These are phyloP conservation scores for Coleophoma crateriformis DNA, from an alignment of 2,329 filamentous ascomycete genomes.

Conservation along the genomic window DNA sequence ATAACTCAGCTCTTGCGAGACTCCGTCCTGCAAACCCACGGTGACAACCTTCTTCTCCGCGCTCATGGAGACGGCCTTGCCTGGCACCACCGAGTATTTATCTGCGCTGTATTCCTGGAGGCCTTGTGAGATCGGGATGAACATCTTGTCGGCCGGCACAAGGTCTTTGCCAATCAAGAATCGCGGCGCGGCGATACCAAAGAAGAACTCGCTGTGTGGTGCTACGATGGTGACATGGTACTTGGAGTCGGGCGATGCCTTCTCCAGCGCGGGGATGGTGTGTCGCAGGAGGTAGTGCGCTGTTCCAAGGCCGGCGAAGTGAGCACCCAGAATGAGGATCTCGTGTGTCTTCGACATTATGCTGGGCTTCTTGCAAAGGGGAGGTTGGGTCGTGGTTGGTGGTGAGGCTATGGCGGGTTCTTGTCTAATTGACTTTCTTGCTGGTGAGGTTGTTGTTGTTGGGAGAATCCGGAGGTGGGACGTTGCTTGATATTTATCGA, in stretches of 20 bases:
- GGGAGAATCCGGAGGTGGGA: no score
- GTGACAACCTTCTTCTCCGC: constrained; percentile 34
- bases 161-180: constrained; percentile 40
- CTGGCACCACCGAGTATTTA: constrained; percentile 45
- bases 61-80: constrained; percentile 40
- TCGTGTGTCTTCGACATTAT: constrained; percentile 5
- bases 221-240: constrained; percentile 50
- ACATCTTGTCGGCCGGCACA: constrained; percentile 39
- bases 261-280: constrained; percentile 31
- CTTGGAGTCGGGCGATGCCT: constrained; percentile 12
- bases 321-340: constrained; percentile 46
- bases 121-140: constrained; percentile 40
- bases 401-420: neutral
- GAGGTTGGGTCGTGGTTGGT: neutral
- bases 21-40: constrained; percentile 17
- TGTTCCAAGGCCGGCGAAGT: constrained; percentile 41
- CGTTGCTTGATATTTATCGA: no score
- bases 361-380: neutral
- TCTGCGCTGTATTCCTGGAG: constrained; percentile 43
- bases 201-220: constrained; percentile 47
- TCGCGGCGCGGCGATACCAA: constrained; percentile 46
- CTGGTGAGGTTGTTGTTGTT: no score
- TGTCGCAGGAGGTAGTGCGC: constrained; percentile 48
- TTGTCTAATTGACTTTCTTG: neutral
- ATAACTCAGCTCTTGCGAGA: constrained; percentile 30